Evolutionary conservation across 805 yeast species (phyloP), one percentile per base, ranked within the genome.

Genomic region (Metschnikowia amazonensis): DNA sequence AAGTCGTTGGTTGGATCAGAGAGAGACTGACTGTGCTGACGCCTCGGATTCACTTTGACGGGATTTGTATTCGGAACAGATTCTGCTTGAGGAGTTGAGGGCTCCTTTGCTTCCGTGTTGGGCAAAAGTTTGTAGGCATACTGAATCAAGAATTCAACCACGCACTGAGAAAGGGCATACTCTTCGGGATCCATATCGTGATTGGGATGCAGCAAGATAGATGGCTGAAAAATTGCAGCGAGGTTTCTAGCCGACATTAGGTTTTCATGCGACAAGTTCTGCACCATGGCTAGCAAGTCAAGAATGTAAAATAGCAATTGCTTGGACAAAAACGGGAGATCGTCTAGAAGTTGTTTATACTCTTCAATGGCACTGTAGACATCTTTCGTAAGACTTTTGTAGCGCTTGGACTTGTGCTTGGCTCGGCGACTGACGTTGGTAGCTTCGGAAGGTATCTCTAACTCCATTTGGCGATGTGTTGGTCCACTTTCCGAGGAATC

Each of bases 221-320:
- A 86, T 3, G 99, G 98, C 67, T 94, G 99, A 69, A 94, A 94
- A 46, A 94, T 87, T 1, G 98, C 96, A 1, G 98, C 96, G 52
- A 94, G 70, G 62, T 94, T 94, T 56, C 89, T 79, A 1, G 96
- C 87, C 1, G 97, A 82, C 99, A 94, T 94, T 52, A 88, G 71
- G 62, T 90, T 94, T 48, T 79, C 79, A 41, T 77, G 79, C 13
- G 95, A 76, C 58, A 86, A 83, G 48, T 84, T 80, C 35, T 89
- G 85, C 58, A 94, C 95, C 68, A 89, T 78, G 11, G 95, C 84
- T 47, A 94, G 72, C 52, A 94, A 70, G 64, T 94, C 99, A 50
- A 94, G 67, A 18, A 94, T 78, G 69, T 94, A 94, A 52, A 89
- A 85, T 5, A 94, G 71, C 25, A 94, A 71, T 58, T 92, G 96